Percentiles rank a stretch among this genome's conserved stretches.
phyloP scores from a whole-genome alignment of 306 rosid species.

The Inga laurina region DNA sequence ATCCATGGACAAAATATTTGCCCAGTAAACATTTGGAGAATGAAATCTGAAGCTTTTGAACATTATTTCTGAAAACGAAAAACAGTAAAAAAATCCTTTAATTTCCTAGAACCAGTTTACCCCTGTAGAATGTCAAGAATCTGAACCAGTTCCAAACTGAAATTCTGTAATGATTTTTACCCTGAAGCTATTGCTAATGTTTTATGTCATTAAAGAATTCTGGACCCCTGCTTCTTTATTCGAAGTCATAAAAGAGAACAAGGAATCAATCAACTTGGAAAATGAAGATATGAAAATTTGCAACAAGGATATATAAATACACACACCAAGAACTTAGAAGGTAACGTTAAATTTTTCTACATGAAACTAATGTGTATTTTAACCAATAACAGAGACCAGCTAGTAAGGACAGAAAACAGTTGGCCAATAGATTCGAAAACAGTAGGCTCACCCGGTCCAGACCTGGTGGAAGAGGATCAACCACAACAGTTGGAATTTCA shows the following conservation, averaged over 20 bases:
- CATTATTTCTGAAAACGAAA: background rate
- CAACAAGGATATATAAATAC: background rate
- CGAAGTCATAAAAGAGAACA: background rate
- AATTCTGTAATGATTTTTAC: background rate
- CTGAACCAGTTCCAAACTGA: constrained; percentile 13
- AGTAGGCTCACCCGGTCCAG: constrained; percentile 74
- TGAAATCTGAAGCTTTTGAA: background rate
- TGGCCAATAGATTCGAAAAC: background rate
- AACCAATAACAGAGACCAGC: constrained; percentile 2
- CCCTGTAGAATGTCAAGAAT: constrained; percentile 12
- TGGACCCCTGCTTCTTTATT: background rate
- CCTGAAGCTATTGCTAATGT: constrained; percentile 18
- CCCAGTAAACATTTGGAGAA: background rate
- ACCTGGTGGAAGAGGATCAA: constrained; percentile 94
- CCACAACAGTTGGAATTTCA: constrained; percentile 94
- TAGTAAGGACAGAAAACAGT: background rate
- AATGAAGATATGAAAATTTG: background rate
- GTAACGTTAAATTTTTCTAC: constrained; percentile 6
- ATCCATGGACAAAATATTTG: constrained; percentile 10
- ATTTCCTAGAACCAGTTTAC: background rate
- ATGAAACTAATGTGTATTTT: background rate
- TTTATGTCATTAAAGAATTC: background rate
- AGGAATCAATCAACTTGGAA: background rate
- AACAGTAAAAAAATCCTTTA: background rate
- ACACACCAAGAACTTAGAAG: constrained; percentile 5